Conservation (phyloP, 2,329 filamentous ascomycete species). For the Aspergillus fischeri region DNA sequence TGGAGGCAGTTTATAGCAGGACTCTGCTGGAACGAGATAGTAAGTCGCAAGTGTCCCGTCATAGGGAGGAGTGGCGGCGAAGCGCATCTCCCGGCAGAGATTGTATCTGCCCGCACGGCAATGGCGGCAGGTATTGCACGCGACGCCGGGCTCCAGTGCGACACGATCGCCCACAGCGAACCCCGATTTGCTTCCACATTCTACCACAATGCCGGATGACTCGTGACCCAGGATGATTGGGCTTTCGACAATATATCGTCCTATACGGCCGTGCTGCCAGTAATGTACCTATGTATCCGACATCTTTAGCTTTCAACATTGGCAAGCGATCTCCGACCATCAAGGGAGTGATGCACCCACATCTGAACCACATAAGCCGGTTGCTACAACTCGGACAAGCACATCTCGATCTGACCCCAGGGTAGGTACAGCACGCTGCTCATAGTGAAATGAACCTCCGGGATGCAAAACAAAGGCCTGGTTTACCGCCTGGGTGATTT, state of each 20-base stretch:
- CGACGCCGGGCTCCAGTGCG: constrained; percentile 68
- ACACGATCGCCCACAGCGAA: constrained; percentile 64
- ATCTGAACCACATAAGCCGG: constrained; percentile 80
- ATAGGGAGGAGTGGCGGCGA: constrained; percentile 83
- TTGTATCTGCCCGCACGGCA: constrained; percentile 82
- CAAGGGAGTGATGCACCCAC: constrained; percentile 39
- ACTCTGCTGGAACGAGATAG: constrained; percentile 75
- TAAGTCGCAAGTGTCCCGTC: constrained; percentile 82
- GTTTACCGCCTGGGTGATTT: constrained; percentile 1
- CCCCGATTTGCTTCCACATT: constrained; percentile 53
- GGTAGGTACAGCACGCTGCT: constrained; percentile 15
- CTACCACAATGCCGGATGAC: constrained; percentile 60
- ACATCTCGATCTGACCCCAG: constrained; percentile 56
- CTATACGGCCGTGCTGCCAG: constrained; percentile 38
- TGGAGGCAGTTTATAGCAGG: constrained; percentile 76
- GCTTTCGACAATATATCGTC: constrained; percentile 30
- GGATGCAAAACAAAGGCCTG: constrained; percentile 18
- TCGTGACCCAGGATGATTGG: constrained; percentile 59
- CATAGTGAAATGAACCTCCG: constrained; percentile 19
- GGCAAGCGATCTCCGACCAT: not conserved
- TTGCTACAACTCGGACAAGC: constrained; percentile 72
- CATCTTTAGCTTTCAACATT: not conserved
- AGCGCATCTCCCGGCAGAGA: constrained; percentile 77
- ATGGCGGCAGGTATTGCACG: constrained; percentile 64
- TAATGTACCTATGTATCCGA: constrained; percentile 31